Conservation (phyloP, 768 basidiomycete species). For the Mycena epipterygia region DNA sequence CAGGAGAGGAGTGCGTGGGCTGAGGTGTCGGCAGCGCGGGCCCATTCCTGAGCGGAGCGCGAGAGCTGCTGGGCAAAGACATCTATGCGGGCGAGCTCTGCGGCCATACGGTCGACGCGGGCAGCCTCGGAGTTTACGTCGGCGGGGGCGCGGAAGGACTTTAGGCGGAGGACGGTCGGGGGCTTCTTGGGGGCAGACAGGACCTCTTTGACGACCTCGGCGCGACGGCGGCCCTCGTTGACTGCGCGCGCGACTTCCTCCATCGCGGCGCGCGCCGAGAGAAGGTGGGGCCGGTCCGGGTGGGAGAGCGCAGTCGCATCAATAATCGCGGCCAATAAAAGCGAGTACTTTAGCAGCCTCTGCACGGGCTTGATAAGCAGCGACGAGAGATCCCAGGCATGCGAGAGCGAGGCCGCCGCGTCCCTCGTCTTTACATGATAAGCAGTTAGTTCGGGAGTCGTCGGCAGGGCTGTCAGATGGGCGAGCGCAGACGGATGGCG, state of each 20-base stretch:
- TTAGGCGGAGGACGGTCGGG: slow-evolving; percentile 43
- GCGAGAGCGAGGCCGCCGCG: slow-evolving; percentile 78
- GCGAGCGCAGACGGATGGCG: slow-evolving; percentile 81
- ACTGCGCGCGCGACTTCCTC: slow-evolving; percentile 82
- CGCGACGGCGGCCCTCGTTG: slow-evolving; percentile 82
- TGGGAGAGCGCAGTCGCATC: slow-evolving; percentile 81
- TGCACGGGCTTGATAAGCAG: slow-evolving; percentile 99
- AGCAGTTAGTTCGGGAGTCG: slow-evolving; percentile 63
- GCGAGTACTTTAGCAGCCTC: slow-evolving; percentile 92
- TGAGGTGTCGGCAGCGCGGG: slow-evolving; percentile 61
- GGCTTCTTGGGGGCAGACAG: slow-evolving; percentile 62
- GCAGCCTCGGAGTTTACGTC: slow-evolving; percentile 58
- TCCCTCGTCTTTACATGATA: slow-evolving; percentile 79
- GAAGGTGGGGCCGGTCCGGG: slow-evolving; percentile 72
- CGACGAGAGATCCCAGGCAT: slow-evolving; percentile 94
- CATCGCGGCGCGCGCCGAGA: slow-evolving; percentile 67
- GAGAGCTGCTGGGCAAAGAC: slow-evolving; percentile 73
- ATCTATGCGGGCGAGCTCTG: slow-evolving; percentile 69
- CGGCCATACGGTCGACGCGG: slow-evolving; percentile 67
- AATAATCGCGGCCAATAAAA: slow-evolving; percentile 84
- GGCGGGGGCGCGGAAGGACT: slow-evolving; percentile 35
- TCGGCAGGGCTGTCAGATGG: slow-evolving; percentile 63
- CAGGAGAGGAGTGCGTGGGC: slow-evolving; percentile 68
- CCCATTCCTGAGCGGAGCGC: slow-evolving; percentile 75
- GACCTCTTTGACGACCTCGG: slow-evolving; percentile 85